Conservation (phyloP, 176 grass and related monocot species). For the Avena atlantica region DNA sequence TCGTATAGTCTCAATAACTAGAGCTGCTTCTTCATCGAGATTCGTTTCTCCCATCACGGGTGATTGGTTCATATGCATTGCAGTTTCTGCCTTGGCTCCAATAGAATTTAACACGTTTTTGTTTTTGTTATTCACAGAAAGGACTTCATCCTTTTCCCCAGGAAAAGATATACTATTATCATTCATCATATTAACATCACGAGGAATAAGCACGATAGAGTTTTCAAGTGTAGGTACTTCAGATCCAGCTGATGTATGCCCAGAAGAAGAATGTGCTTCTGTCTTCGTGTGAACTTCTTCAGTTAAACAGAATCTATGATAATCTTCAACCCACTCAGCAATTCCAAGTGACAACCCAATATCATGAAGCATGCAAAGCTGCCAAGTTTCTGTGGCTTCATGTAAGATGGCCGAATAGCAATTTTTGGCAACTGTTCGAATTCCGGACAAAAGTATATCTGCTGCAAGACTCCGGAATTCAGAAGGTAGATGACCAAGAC, state of each 20-base stretch:
- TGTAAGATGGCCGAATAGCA: conserved; percentile 64
- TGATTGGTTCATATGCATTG: conserved; percentile 32
- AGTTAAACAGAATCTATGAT: conserved; percentile 63
- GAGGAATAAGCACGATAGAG: conserved; percentile 26
- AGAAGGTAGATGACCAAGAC: conserved; percentile 74
- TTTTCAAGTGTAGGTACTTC: conserved; percentile 27
- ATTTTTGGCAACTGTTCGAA: conserved; percentile 68
- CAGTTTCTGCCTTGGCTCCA: conserved; percentile 36
- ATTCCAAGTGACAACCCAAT: conserved; percentile 90
- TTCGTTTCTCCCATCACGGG: conserved; percentile 42
- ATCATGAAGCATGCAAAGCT: conserved; percentile 94
- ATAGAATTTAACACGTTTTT: conserved; percentile 38
- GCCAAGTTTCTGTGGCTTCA: conserved; percentile 59
- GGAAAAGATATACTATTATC: conserved; percentile 33
- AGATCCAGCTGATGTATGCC: conserved; percentile 40
- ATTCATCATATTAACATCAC: conserved; percentile 25
- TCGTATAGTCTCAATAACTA: conserved; percentile 81
- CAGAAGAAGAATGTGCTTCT: conserved; percentile 46
- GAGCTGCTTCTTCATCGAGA: conserved; percentile 53
- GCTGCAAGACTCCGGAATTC: conserved; percentile 81
- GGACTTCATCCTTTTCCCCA: conserved; percentile 31
- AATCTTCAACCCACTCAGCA: conserved; percentile 83
- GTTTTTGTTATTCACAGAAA: conserved; percentile 33
- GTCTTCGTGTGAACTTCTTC: conserved; percentile 39
- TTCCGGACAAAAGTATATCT: conserved; percentile 76